Conservation (phyloP, 2,329 filamentous ascomycete species). For the Chaetoscypha palmicola region DNA sequence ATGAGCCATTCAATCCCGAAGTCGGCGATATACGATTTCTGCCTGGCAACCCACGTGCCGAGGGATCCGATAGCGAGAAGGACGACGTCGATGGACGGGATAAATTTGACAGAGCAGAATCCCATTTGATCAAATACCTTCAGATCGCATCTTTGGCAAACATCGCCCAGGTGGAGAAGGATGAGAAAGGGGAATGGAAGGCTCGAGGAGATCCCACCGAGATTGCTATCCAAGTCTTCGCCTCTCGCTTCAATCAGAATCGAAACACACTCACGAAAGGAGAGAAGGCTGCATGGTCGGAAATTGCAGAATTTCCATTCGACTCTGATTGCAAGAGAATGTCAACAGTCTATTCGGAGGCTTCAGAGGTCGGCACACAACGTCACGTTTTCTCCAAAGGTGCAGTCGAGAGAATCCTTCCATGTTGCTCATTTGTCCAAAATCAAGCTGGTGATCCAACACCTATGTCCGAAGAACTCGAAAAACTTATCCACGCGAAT, state of each 20-base stretch:
- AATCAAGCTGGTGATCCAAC: constrained; percentile 36
- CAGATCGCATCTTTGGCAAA: constrained; percentile 60
- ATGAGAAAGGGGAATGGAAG: constrained; percentile 48
- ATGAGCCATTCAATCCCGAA: constrained; percentile 45
- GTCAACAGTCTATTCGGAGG: constrained; percentile 69
- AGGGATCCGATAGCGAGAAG: too few species aligned
- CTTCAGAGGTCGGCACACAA: too few species aligned
- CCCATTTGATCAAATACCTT: constrained; percentile 47
- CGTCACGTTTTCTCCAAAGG: constrained; percentile 56
- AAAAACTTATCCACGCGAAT: constrained; percentile 53
- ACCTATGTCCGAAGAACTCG: constrained; percentile 47
- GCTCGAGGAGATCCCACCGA: constrained; percentile 63
- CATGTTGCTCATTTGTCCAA: constrained; percentile 49
- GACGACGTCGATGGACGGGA: too few species aligned
- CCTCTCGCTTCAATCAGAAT: constrained; percentile 60
- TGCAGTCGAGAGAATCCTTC: constrained; percentile 62
- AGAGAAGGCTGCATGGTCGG: constrained; percentile 44
- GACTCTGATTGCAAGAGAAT: constrained; percentile 71
- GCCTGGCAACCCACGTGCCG: too few species aligned
- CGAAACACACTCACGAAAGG: constrained; percentile 44
- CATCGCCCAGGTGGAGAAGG: constrained; percentile 53
- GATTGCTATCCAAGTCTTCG: constrained; percentile 69
- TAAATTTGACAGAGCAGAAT: too few species aligned
- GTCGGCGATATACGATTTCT: constrained; percentile 38
- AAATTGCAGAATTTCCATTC: constrained; percentile 64